A percentile compares a stretch with the other conserved stretches of the same genome.
Evolutionary conservation across 495 filamentous ascomycete genomes (phyloP).

Genomic region (Amphirosellinia nigrospora): DNA sequence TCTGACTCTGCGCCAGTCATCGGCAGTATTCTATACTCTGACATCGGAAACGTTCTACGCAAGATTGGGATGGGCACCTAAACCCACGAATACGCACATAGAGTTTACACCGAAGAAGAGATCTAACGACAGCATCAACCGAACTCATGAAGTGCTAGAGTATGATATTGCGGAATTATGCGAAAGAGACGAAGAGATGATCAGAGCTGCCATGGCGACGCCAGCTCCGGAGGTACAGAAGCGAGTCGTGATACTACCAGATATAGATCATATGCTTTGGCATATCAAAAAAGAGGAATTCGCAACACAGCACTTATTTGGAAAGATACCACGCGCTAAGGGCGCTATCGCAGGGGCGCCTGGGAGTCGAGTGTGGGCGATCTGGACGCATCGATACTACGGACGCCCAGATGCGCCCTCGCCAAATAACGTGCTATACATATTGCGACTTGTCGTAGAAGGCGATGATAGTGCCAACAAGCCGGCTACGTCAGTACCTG

Average conservation of each 20-base stretch:
- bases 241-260: not conserved
- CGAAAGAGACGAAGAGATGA: not conserved
- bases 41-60: not conserved
- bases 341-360: not conserved
- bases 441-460: not conserved
- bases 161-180: not conserved
- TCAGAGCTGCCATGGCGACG: not conserved
- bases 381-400: not conserved
- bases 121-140: not conserved
- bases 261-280: not conserved
- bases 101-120: not conserved
- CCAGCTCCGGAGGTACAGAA: not conserved
- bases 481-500: not conserved
- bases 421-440: not conserved
- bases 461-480: not conserved
- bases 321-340: not conserved
- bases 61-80: not conserved
- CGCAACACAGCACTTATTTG: not conserved
- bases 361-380: not conserved
- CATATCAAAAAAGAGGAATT: not conserved
- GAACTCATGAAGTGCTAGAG: not conserved
- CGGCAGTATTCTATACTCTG: not conserved
- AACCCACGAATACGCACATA: not conserved
- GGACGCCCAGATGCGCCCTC: not conserved
- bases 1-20: conserved; percentile 28